Percentiles rank a stretch among this genome's conserved stretches.
phyloP scores from a whole-genome alignment of 805 yeast genomes.

The Wickerhamomyces bovis region DNA sequence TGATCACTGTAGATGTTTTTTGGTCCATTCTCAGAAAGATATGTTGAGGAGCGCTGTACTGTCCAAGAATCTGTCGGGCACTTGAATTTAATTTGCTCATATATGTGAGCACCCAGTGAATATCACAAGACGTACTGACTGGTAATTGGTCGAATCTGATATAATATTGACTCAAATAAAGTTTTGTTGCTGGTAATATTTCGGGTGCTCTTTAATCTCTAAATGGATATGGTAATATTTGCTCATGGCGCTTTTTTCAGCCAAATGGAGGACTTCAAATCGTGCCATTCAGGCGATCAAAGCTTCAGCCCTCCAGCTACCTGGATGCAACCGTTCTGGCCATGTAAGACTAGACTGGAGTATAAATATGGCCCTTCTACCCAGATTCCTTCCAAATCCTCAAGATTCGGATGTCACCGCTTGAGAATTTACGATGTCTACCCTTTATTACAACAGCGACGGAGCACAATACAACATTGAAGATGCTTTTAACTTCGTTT shows the following conservation, averaged over 20 bases:
- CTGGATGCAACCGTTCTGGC: no score
- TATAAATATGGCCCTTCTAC: not conserved
- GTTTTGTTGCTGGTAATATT: no score
- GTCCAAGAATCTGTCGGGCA: not conserved
- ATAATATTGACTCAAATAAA: not conserved
- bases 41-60: no score
- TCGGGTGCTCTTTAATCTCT: not conserved
- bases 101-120: not conserved
- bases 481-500: conserved; percentile 11
- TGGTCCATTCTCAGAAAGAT: no score
- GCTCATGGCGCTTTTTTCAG: not conserved
- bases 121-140: not conserved
- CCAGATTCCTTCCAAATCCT: not conserved
- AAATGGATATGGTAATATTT: not conserved
- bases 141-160: no score
- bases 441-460: conserved; percentile 37
- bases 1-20: no score
- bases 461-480: conserved; percentile 15
- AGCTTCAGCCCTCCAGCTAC: no score
- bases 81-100: not conserved
- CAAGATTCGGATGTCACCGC: not conserved
- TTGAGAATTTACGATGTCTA: not conserved
- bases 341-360: no score
- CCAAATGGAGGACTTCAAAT: no score
- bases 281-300: no score